These are phyloP conservation scores for Gaertneriomyces sp. DNA, from an alignment of 192 early-diverging fungal species.

Conservation along the genomic window DNA sequence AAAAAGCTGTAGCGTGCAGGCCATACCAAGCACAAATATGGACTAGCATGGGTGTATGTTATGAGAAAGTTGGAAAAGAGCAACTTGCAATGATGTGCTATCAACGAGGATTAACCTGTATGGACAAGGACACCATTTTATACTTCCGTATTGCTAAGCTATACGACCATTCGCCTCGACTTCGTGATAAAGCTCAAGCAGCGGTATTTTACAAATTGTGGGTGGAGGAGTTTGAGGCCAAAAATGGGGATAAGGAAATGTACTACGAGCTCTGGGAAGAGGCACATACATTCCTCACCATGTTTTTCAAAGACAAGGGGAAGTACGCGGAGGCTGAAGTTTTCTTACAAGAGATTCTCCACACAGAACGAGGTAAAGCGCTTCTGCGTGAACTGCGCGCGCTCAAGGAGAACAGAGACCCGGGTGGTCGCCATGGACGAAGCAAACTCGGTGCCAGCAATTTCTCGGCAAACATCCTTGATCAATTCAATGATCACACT, in stretches of 20 bases:
- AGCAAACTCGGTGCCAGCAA: too few relatives aligned
- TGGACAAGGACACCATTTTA: slow-evolving; percentile 53
- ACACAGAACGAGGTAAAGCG: slow-evolving; percentile 16
- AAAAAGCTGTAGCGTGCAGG: slow-evolving; percentile 64
- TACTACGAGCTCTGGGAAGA: slow-evolving; percentile 9
- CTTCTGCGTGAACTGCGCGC: slow-evolving; percentile 21
- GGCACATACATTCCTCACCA: slow-evolving; percentile 16
- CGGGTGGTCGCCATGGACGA: too few relatives aligned
- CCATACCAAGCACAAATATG: slow-evolving; percentile 87
- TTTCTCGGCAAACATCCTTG: too few relatives aligned
- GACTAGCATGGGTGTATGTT: slow-evolving; percentile 71
- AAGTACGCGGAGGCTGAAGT: slow-evolving; percentile 16
- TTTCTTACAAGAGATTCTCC: neutral
- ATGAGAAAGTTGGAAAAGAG: slow-evolving; percentile 50
- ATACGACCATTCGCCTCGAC: neutral
- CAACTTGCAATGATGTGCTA: slow-evolving; percentile 70
- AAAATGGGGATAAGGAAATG: slow-evolving; percentile 11
- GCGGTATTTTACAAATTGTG: slow-evolving; percentile 31
- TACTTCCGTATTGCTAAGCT: slow-evolving; percentile 34
- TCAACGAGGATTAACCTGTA: slow-evolving; percentile 63
- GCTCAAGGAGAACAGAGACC: neutral
- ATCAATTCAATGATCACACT: too few relatives aligned
- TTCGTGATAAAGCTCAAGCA: slow-evolving; percentile 15
- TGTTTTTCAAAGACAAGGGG: slow-evolving; percentile 17
- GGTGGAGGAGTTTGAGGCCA: slow-evolving; percentile 12